Evolutionary conservation across 2,329 filamentous ascomycete genomes (phyloP).

Genomic region (Aspergillus tamarii): DNA sequence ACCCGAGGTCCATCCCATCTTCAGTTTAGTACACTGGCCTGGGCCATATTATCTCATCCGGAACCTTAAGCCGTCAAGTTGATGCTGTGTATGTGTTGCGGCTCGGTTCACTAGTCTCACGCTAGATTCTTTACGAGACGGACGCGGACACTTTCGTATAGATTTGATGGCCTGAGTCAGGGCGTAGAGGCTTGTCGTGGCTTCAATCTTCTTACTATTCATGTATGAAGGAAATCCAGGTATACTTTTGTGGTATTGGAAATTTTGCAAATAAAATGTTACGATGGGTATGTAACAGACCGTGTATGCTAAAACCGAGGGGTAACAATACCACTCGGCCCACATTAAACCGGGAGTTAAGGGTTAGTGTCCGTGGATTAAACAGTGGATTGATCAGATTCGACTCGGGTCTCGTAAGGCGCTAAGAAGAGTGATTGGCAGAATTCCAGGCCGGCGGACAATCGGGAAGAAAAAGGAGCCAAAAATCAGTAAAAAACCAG

Average conservation of each 20-base stretch:
- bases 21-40: not conserved
- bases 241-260: not conserved
- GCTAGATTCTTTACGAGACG: not conserved
- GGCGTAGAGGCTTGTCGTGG: not conserved
- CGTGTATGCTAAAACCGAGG: not conserved
- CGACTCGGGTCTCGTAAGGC: not conserved
- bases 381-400: constrained; percentile 7
- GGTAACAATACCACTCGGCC: not conserved
- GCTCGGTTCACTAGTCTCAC: not conserved
- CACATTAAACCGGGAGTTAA: not conserved
- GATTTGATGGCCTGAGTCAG: not conserved
- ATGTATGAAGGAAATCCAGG: not conserved
- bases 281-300: not conserved
- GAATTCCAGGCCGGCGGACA: constrained; percentile 17
- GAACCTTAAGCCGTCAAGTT: not conserved
- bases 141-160: not conserved
- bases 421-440: constrained; percentile 16
- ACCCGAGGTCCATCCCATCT: not conserved
- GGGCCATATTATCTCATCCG: not conserved
- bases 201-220: not conserved
- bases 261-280: not conserved
- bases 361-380: constrained; percentile 14
- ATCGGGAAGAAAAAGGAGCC: not conserved
- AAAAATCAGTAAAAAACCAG: not conserved
- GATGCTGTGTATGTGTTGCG: not conserved